These are phyloP conservation scores for Tubosaeta brunneosetosa DNA, from an alignment of 768 basidiomycete species.

Conservation along the genomic window DNA sequence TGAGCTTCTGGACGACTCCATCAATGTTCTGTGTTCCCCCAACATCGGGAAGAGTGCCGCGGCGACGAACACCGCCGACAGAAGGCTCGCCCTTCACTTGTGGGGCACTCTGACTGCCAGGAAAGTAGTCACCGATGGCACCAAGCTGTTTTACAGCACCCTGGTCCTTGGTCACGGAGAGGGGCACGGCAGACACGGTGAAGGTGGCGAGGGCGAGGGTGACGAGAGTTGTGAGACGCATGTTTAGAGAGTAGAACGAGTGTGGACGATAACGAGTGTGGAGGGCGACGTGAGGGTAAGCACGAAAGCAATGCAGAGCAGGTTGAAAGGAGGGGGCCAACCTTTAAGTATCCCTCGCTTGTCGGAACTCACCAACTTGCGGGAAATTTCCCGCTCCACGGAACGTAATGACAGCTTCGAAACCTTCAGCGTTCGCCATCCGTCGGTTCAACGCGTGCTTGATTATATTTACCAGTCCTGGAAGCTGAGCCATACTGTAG, in stretches of 20 bases:
- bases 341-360: not conserved
- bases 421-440: not conserved
- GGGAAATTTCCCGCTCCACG: not conserved
- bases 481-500: no score
- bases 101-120: no score
- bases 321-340: not conserved
- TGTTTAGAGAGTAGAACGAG: not conserved
- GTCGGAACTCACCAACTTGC: not conserved
- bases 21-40: no score
- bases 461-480: no score
- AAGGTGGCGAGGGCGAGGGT: conserved; percentile 8
- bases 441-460: not conserved
- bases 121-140: not conserved
- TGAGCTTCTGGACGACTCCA: no score
- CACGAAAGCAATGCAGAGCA: not conserved
- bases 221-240: conserved; percentile 10
- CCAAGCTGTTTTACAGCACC: not conserved
- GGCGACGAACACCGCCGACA: no score
- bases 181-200: conserved; percentile 4
- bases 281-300: conserved; percentile 3
- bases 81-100: no score
- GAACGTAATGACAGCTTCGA: not conserved
- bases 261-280: not conserved
- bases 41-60: no score
- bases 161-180: not conserved